Evolutionary conservation across 768 basidiomycete genomes (phyloP).

Genomic region (Psilocybe cyanescens): DNA sequence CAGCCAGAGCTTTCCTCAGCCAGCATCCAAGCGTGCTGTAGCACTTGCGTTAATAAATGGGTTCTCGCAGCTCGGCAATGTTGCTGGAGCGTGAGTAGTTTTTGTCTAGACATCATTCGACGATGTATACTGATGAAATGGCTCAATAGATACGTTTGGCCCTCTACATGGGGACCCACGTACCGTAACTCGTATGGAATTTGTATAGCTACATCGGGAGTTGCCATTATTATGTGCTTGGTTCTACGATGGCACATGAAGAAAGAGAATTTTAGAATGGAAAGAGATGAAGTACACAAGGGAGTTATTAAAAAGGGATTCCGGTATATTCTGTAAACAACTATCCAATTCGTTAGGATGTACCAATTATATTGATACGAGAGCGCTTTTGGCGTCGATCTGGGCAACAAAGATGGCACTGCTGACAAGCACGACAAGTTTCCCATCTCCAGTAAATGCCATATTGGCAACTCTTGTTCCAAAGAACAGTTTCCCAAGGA

Average conservation of each 20-base stretch:
- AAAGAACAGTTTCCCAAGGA: conserved; percentile 68
- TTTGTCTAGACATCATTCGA: background rate
- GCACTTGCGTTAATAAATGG: conserved; percentile 82
- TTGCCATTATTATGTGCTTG: conserved; percentile 56
- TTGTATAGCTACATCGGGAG: conserved; percentile 62
- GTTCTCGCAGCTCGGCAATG: conserved; percentile 83
- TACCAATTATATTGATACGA: background rate
- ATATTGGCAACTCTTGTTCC: conserved; percentile 45
- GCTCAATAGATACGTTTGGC: conserved; percentile 65
- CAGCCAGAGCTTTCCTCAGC: conserved; percentile 65
- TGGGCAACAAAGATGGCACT: conserved; percentile 48
- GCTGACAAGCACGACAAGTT: conserved; percentile 46
- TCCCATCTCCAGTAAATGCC: conserved; percentile 43
- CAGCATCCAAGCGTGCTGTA: conserved; percentile 85
- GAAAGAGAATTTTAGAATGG: conserved; percentile 40
- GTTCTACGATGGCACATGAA: conserved; percentile 47
- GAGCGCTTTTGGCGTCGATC: conserved; percentile 37
- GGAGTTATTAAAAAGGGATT: conserved; percentile 46
- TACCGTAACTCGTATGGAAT: conserved; percentile 75
- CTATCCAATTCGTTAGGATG: no score
- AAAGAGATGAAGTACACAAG: conserved; percentile 37
- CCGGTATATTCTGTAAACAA: conserved; percentile 49
- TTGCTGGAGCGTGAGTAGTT: conserved; percentile 72
- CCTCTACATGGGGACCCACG: conserved; percentile 64
- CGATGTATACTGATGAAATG: conserved; percentile 4